Evolutionary conservation across 2,329 filamentous ascomycete species (phyloP).

Genomic region (Aspergillus japonicus): DNA sequence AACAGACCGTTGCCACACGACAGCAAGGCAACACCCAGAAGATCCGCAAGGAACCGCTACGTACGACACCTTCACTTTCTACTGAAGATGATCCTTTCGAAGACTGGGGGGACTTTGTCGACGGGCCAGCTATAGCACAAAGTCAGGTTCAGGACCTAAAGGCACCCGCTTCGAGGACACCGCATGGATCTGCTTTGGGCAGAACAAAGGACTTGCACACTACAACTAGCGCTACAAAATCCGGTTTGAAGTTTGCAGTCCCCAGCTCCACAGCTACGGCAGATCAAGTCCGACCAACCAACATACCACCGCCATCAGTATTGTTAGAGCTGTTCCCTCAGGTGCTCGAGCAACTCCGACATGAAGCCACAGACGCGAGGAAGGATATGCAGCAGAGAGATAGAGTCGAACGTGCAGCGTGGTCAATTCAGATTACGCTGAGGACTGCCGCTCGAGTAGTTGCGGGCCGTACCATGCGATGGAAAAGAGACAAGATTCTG

Average conservation of each 20-base stretch:
- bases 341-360: constrained; percentile 65
- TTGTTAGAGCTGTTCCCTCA: constrained; percentile 74
- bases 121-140: constrained; percentile 28
- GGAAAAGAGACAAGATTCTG: constrained; percentile 84
- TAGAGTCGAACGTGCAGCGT: constrained; percentile 20
- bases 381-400: constrained; percentile 52
- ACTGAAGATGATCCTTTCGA: constrained; percentile 27
- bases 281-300: constrained; percentile 64
- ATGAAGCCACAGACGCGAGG: constrained; percentile 64
- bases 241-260: background rate
- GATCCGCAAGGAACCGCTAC: constrained; percentile 19
- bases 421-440: constrained; percentile 30
- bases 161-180: background rate
- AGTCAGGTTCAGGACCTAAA: constrained; percentile 13
- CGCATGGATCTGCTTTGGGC: background rate
- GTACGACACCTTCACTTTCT: constrained; percentile 14
- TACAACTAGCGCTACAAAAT: background rate
- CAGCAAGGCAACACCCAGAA: constrained; percentile 1
- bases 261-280: background rate
- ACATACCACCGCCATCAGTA: constrained; percentile 83
- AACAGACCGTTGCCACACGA: background rate
- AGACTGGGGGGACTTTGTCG: constrained; percentile 55
- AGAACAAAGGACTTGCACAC: background rate
- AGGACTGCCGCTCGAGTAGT: constrained; percentile 74
- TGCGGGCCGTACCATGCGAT: constrained; percentile 78